These are phyloP conservation scores for Boletales sp. DNA, from an alignment of 768 basidiomycete genomes.

Conservation along the genomic window DNA sequence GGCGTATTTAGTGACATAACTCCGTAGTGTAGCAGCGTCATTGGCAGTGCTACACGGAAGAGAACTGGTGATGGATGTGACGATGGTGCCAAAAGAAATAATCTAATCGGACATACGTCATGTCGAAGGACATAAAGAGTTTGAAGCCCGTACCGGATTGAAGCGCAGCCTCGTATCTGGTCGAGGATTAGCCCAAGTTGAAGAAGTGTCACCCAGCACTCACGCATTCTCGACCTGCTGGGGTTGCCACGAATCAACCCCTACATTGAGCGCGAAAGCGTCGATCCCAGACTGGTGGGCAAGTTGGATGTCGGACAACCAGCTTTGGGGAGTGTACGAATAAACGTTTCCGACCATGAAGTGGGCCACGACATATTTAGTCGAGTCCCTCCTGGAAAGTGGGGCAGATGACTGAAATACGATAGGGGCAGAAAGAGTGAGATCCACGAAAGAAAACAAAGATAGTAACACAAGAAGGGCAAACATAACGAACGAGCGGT, in stretches of 20 bases:
- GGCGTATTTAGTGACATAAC: slow-evolving; percentile 51
- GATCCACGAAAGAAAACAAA: slow-evolving; percentile 3
- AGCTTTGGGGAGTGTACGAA: slow-evolving; percentile 45
- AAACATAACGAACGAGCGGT: slow-evolving; percentile 18
- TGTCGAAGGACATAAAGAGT: slow-evolving; percentile 76
- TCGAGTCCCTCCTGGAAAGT: slow-evolving; percentile 11
- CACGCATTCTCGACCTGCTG: slow-evolving; percentile 62
- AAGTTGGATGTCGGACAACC: slow-evolving; percentile 50
- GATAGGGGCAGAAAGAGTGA: slow-evolving; percentile 13
- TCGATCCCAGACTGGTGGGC: slow-evolving; percentile 61
- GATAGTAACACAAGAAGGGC: slow-evolving; percentile 5
- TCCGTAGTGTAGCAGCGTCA: slow-evolving; percentile 50
- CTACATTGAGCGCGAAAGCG: slow-evolving; percentile 70
- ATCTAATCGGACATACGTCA: slow-evolving; percentile 48
- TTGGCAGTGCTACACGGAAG: slow-evolving; percentile 47
- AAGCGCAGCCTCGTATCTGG: slow-evolving; percentile 53
- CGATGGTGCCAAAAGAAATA: neutral
- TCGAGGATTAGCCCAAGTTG: slow-evolving; percentile 15
- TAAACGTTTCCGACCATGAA: slow-evolving; percentile 66
- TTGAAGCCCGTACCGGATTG: slow-evolving; percentile 57
- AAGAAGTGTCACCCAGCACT: slow-evolving; percentile 17
- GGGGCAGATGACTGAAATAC: neutral
- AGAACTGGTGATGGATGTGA: slow-evolving; percentile 34
- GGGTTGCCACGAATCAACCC: slow-evolving; percentile 60
- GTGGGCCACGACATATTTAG: slow-evolving; percentile 54